Conservation (phyloP, 2,329 filamentous ascomycete species). For the Fusarium nelsonii region DNA sequence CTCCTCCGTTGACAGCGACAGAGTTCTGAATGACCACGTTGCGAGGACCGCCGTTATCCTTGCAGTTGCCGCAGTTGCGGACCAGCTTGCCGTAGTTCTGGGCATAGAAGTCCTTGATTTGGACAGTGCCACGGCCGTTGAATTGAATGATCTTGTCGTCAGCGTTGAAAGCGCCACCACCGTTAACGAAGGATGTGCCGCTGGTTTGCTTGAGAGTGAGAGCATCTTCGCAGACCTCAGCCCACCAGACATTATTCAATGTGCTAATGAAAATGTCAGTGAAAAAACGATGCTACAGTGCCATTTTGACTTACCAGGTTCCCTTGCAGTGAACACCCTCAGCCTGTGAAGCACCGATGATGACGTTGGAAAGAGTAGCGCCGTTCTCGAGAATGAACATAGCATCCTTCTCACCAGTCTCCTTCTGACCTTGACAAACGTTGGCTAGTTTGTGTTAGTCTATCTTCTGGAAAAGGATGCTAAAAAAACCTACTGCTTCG, state of each 20-base stretch:
- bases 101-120: slow-evolving; percentile 54
- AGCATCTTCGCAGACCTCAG: slow-evolving; percentile 55
- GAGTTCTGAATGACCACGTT: slow-evolving; percentile 40
- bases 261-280: slow-evolving; percentile 33
- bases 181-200: slow-evolving; percentile 57
- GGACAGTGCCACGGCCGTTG: slow-evolving; percentile 57
- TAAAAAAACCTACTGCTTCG: slow-evolving; percentile 23
- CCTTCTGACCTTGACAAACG: slow-evolving; percentile 46
- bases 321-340: slow-evolving; percentile 66
- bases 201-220: slow-evolving; percentile 54
- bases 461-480: rapidly evolving
- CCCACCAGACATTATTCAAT: slow-evolving; percentile 56
- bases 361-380: slow-evolving; percentile 64
- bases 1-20: slow-evolving; percentile 39
- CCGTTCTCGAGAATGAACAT: slow-evolving; percentile 66
- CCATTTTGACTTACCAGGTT: slow-evolving; percentile 49
- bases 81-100: slow-evolving; percentile 60
- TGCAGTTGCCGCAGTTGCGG: slow-evolving; percentile 60
- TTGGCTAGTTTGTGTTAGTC: slow-evolving; percentile 16
- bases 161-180: slow-evolving; percentile 39
- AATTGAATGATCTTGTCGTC: slow-evolving; percentile 53
- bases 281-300: no score
- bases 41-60: slow-evolving; percentile 36
- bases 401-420: slow-evolving; percentile 51
- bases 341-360: slow-evolving; percentile 64